Base-by-base conservation (phyloP, 2,329 filamentous ascomycete genomes). In the Decorospora gaudefroyi region DNA sequence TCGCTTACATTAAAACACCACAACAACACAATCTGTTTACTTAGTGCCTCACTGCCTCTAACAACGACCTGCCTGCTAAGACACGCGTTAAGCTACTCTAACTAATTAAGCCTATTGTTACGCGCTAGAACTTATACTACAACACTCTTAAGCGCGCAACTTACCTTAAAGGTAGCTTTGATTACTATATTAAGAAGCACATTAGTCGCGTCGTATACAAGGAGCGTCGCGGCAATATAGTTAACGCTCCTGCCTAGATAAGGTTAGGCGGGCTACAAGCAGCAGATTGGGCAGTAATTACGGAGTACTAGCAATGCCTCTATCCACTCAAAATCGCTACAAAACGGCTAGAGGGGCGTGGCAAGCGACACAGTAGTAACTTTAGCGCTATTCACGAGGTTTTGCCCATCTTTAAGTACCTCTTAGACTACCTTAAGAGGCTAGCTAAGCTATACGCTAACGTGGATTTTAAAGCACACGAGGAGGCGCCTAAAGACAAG, bases 331-430 rank as follows among this genome's bases (percentile, higher is more conserved):
- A n/a, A n/a, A n/a, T n/a, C n/a, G n/a, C n/a, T n/a, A n/a, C n/a
- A n/a, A n/a, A n/a, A n/a, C 19, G 22, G 5, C 22, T n/a, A n/a
- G n/a, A n/a, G n/a, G n/a, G n/a, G n/a, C n/a, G n/a, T n/a, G n/a
- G n/a, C n/a, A n/a, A n/a, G n/a, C n/a, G n/a, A n/a, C n/a, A n/a
- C n/a, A n/a, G n/a, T n/a, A n/a, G n/a, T n/a, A n/a, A n/a, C n/a
- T n/a, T n/a, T n/a, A n/a, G n/a, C n/a, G 34, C 34, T 17, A 37
- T 37, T 5, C 28, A 40, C 15, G 36, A 40, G 26, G 15, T 40
- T 6, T 10, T 31, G n/a, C 36, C 23, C 8, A 26, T 31, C n/a
- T n/a, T n/a, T n/a, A n/a, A n/a, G n/a, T n/a, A n/a, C n/a, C n/a
- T n/a, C n/a, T n/a, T n/a, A n/a, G n/a, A n/a, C n/a, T n/a, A n/a